Evolutionary conservation across 2,329 filamentous ascomycete species (phyloP).

Genomic region (Fusarium zealandicum): DNA sequence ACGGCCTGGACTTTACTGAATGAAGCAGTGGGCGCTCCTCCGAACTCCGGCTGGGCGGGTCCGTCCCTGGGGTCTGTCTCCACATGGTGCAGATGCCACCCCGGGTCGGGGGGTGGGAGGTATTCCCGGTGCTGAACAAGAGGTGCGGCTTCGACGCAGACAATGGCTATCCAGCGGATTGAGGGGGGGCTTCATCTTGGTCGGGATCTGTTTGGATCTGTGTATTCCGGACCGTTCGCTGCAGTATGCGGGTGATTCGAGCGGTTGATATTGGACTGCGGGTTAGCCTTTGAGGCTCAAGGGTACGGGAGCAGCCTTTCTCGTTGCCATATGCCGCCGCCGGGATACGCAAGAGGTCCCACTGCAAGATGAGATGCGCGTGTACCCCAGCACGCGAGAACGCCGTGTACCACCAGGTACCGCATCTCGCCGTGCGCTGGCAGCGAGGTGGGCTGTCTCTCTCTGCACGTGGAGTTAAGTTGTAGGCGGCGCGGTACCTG

Average conservation of each 20-base stretch:
- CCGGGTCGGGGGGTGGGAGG: conserved; percentile 30
- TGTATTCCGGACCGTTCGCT: not conserved
- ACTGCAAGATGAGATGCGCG: conserved; percentile 30
- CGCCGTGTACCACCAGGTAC: conserved; percentile 22
- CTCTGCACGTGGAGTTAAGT: conserved; percentile 25
- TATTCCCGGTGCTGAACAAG: conserved; percentile 11
- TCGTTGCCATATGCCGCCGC: conserved; percentile 21
- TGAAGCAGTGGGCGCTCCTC: conserved; percentile 29
- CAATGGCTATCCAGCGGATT: not conserved
- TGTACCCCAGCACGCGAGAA: conserved; percentile 7
- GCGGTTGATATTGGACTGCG: not conserved
- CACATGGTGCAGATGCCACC: conserved; percentile 30
- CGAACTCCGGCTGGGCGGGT: conserved; percentile 39
- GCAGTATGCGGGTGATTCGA: not conserved
- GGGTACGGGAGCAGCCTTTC: conserved; percentile 13
- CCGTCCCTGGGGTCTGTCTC: conserved; percentile 23
- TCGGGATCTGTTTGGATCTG: not conserved
- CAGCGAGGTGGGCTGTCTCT: conserved; percentile 12
- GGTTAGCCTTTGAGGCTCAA: conserved; percentile 20
- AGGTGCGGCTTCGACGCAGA: conserved; percentile 14
- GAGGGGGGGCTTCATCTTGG: not conserved
- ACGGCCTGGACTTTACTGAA: conserved; percentile 20
- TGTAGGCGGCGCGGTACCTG: not conserved
- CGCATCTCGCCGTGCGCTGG: conserved; percentile 5
- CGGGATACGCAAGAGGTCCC: conserved; percentile 25